A percentile compares a stretch with the other conserved stretches of the same genome.
Conservation (phyloP, 75 land plant species). For the Azolla pinnata region DNA sequence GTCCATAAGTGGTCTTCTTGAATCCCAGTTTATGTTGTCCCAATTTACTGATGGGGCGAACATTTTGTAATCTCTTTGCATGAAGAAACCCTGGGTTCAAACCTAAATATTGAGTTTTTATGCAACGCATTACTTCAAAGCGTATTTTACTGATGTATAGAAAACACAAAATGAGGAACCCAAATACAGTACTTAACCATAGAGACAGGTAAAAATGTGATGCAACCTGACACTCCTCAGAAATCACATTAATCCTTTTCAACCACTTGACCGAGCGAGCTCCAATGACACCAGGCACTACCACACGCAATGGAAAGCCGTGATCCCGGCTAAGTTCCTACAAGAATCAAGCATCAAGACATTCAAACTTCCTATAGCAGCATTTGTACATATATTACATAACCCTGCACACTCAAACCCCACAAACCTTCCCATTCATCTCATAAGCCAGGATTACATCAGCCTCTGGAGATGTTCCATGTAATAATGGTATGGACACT, state of each 20-base stretch:
- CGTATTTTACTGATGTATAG: no score
- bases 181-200: no score
- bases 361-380: no score
- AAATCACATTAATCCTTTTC: conserved; percentile 56
- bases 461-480: conserved; percentile 80
- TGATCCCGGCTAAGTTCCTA: conserved; percentile 88
- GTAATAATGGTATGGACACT: conserved; percentile 77
- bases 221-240: conserved; percentile 81
- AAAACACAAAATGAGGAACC: no score
- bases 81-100: conserved; percentile 99
- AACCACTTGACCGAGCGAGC: conserved; percentile 99
- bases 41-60: conserved; percentile 94
- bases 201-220: no score
- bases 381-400: background rate
- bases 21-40: conserved; percentile 80
- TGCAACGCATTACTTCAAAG: no score
- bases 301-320: conserved; percentile 85
- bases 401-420: no score
- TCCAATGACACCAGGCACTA: conserved; percentile 96
- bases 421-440: conserved; percentile 92
- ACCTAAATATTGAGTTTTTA: no score
- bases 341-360: no score
- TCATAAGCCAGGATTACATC: conserved; percentile 96
- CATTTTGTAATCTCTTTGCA: conserved; percentile 98
- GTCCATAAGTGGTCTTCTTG: conserved; percentile 86